Evolutionary conservation across 805 yeast genomes (phyloP).

Genomic region (Saccharomyces paradoxus): DNA sequence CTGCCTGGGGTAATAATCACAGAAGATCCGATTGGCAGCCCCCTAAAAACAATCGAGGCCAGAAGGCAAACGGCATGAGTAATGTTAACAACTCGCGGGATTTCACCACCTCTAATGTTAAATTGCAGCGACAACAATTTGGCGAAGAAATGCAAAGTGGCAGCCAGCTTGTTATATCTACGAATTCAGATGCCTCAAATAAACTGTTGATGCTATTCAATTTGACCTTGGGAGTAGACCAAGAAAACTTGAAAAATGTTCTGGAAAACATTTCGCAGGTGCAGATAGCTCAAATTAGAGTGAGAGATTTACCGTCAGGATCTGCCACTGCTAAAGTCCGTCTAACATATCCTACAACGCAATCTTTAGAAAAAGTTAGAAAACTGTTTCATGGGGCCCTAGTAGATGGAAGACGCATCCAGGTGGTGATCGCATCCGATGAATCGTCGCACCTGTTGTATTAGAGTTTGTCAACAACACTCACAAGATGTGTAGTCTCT

Average conservation of each 20-base stretch:
- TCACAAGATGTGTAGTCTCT: background rate
- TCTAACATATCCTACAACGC: constrained; percentile 21
- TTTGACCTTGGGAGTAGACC: constrained; percentile 24
- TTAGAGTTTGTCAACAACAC: background rate
- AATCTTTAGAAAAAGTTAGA: constrained; percentile 26
- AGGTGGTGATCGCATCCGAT: constrained; percentile 27
- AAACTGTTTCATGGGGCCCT: constrained; percentile 34
- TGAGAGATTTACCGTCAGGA: constrained; percentile 34
- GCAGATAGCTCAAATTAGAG: constrained; percentile 17
- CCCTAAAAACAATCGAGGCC: background rate
- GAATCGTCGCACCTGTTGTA: constrained; percentile 11
- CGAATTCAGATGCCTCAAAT: constrained; percentile 10
- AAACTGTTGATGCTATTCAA: constrained; percentile 17
- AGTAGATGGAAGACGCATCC: constrained; percentile 41
- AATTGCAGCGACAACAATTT: background rate
- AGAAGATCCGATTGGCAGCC: background rate
- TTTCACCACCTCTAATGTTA: background rate
- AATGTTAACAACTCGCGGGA: background rate
- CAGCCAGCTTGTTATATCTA: constrained; percentile 18
- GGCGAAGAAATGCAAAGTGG: background rate
- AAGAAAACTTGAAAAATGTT: constrained; percentile 15
- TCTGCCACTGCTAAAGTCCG: constrained; percentile 34
- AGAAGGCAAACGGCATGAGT: background rate
- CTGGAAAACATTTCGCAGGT: constrained; percentile 18
- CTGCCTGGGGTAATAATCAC: background rate